Percentiles rank a stretch among this genome's conserved stretches.
phyloP scores from a whole-genome alignment of 2,329 filamentous ascomycete species.

The Fusarium algeriense region DNA sequence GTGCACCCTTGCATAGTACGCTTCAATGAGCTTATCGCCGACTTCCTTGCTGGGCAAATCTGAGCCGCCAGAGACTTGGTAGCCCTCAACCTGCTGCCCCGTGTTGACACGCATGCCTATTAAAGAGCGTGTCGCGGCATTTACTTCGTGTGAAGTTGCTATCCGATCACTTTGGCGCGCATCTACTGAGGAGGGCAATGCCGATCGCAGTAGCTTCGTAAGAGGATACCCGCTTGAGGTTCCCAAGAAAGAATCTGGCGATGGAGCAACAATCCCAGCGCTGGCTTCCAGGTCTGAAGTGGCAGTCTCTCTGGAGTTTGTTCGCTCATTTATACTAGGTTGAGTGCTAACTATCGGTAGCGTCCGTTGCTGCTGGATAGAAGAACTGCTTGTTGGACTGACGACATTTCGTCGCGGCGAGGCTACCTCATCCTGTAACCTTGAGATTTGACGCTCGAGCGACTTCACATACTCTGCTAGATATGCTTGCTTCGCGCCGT shows the following conservation, averaged over 20 bases:
- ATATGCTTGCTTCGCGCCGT: not conserved
- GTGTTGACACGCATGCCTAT: not conserved
- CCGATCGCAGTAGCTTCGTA: not conserved
- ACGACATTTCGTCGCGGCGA: not conserved
- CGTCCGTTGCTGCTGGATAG: not conserved
- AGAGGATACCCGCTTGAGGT: slow-evolving; percentile 14
- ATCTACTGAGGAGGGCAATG: not conserved
- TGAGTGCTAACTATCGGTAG: not conserved
- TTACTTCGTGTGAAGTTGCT: not conserved
- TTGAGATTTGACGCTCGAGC: not conserved
- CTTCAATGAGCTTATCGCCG: not conserved
- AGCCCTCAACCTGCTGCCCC: rapidly evolving
- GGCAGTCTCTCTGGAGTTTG: not conserved
- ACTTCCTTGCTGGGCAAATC: not conserved
- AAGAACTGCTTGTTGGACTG: not conserved
- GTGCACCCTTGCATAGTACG: slow-evolving; percentile 5
- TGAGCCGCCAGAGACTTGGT: not conserved
- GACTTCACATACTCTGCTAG: slow-evolving; percentile 8
- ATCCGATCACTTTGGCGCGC: not conserved
- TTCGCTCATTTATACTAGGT: not conserved
- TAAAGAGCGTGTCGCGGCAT: not conserved
- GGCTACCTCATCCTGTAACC: not conserved
- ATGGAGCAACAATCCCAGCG: slow-evolving; percentile 5
- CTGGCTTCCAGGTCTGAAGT: slow-evolving; percentile 10
- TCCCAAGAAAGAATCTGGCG: not conserved